These are phyloP conservation scores for Trichosporon sp. DNA, from an alignment of 1,284 basidiomycete species.

Conservation along the genomic window DNA sequence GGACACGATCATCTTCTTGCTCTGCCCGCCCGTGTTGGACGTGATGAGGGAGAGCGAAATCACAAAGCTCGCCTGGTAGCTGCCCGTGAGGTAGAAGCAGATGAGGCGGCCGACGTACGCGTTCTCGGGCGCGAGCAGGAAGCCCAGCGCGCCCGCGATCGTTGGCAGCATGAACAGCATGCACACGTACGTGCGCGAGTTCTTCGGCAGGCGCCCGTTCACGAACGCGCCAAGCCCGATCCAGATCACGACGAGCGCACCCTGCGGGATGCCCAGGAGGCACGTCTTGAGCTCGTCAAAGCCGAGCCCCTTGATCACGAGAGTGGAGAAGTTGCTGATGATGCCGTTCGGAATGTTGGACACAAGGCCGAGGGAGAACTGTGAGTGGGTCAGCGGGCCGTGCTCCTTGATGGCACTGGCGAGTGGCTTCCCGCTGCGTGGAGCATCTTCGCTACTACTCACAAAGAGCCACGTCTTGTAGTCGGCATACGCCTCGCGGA, in stretches of 20 bases:
- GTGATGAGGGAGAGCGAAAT: slow-evolving; percentile 53
- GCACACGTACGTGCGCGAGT: slow-evolving; percentile 42
- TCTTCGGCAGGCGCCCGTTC: slow-evolving; percentile 43
- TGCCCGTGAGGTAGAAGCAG: slow-evolving; percentile 57
- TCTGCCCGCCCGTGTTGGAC: slow-evolving; percentile 53
- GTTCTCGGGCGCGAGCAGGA: slow-evolving; percentile 46
- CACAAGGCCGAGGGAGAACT: slow-evolving; percentile 42
- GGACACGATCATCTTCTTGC: slow-evolving; percentile 52
- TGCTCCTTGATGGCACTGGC: neutral
- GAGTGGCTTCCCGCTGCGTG: too few relatives aligned
- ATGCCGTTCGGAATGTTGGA: slow-evolving; percentile 47
- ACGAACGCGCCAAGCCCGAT: slow-evolving; percentile 38
- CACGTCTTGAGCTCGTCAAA: slow-evolving; percentile 45
- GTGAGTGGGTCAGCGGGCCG: slow-evolving; percentile 11
- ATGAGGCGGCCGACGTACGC: slow-evolving; percentile 49
- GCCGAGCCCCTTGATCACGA: slow-evolving; percentile 47
- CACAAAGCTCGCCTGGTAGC: slow-evolving; percentile 53
- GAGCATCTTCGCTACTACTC: too few relatives aligned
- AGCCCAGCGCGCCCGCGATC: slow-evolving; percentile 47
- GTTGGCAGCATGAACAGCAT: slow-evolving; percentile 48
- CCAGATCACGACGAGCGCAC: slow-evolving; percentile 46
- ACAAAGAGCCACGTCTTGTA: slow-evolving; percentile 31
- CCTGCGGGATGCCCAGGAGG: slow-evolving; percentile 48
- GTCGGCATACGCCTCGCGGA: slow-evolving; percentile 48
- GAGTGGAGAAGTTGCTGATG: slow-evolving; percentile 44